phyloP scores from a whole-genome alignment of 179 eudicot species.

The Nepenthes alata region DNA sequence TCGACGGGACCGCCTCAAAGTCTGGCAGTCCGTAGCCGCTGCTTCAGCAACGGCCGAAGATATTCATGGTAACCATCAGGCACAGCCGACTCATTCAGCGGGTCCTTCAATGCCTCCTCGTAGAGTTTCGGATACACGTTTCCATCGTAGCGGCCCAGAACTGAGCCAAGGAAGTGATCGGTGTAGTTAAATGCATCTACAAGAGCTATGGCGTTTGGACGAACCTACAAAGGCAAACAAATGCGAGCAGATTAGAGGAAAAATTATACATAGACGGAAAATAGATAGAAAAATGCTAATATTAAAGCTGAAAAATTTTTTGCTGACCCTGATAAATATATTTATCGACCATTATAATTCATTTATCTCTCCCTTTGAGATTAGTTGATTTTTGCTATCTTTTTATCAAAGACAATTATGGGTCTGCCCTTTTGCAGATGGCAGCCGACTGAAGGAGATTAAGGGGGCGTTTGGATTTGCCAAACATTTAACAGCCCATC shows the following conservation, averaged over 20 bases:
- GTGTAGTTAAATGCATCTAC: constrained; percentile 95
- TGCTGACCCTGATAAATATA: too few species aligned
- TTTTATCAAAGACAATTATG: too few species aligned
- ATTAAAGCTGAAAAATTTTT: too few species aligned
- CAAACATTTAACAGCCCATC: too few species aligned
- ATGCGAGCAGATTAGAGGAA: neutral
- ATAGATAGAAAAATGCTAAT: too few species aligned
- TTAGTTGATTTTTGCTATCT: too few species aligned
- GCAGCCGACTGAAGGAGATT: too few species aligned
- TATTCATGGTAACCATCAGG: constrained; percentile 80
- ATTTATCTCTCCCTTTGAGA: too few species aligned
- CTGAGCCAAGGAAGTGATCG: constrained; percentile 83
- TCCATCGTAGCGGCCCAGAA: constrained; percentile 82
- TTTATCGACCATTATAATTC: too few species aligned
- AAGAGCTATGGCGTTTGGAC: constrained; percentile 80
- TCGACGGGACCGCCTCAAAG: constrained; percentile 12
- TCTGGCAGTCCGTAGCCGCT: constrained; percentile 51
- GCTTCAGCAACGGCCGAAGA: constrained; percentile 66
- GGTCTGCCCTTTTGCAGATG: too few species aligned
- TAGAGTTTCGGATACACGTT: constrained; percentile 87
- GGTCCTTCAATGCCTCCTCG: constrained; percentile 89
- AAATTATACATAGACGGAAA: too few species aligned
- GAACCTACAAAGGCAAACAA: constrained; percentile 32
- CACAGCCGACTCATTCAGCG: constrained; percentile 59
- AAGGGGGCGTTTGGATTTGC: too few species aligned